Percentiles rank a stretch among this genome's conserved stretches.
Conservation (phyloP, 179 eudicot species). For the Nepenthes alata region DNA sequence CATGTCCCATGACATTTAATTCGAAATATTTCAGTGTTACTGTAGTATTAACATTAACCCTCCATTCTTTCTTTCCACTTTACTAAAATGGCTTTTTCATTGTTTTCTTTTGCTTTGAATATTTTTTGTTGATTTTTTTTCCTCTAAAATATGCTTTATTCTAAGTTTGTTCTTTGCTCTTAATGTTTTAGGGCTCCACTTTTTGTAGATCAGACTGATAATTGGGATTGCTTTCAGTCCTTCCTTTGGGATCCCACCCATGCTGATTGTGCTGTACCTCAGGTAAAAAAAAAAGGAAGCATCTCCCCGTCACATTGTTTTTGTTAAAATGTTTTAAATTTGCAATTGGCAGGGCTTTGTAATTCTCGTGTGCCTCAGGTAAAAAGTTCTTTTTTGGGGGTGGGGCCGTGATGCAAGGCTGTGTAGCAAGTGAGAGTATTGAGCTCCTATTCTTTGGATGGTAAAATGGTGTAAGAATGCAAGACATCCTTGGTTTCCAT, state of each 20-base stretch:
- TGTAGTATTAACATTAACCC: no score
- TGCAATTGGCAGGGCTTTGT: background rate
- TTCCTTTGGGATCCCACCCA: conserved; percentile 77
- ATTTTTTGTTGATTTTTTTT: background rate
- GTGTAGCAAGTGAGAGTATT: background rate
- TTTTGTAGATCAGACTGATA: conserved; percentile 87
- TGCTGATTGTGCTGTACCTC: conserved; percentile 96
- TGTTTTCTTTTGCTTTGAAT: background rate
- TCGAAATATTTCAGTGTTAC: no score
- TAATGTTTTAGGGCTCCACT: conserved; percentile 77
- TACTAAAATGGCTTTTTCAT: no score
- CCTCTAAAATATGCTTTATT: background rate
- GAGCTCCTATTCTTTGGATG: background rate
- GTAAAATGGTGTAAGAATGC: background rate
- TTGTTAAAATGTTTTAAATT: no score
- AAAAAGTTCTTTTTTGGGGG: background rate
- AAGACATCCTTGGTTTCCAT: no score
- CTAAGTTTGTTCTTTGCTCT: conserved; percentile 2
- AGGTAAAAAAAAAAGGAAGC: conserved; percentile 32
- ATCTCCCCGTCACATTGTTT: no score
- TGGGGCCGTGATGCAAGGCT: background rate
- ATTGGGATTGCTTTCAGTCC: conserved; percentile 84
- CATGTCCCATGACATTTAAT: no score
- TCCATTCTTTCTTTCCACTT: no score
- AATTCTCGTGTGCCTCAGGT: conserved; percentile 98